A percentile compares a stretch with the other conserved stretches of the same genome.
phyloP scores from a whole-genome alignment of 2,329 filamentous ascomycete species.

The Byssothecium circinans region DNA sequence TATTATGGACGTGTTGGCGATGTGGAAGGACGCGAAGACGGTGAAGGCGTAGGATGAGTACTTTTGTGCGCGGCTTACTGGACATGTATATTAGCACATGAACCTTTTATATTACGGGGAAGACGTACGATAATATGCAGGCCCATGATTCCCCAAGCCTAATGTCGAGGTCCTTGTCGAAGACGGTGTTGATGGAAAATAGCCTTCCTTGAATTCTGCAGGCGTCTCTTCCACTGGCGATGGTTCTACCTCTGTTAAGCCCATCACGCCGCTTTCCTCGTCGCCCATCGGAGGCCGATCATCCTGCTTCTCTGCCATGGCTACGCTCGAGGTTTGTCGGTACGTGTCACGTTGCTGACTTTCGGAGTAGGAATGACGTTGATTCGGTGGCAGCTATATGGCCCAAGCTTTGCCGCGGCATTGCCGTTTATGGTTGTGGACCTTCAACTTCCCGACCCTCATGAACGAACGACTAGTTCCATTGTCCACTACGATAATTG shows the following conservation, averaged over 20 bases:
- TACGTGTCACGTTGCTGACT: conserved; percentile 10
- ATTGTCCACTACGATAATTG: no score
- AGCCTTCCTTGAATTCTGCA: conserved; percentile 54
- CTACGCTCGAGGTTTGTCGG: neutral
- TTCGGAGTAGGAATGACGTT: conserved; percentile 36
- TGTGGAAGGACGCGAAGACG: conserved; percentile 47
- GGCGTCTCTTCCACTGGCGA: conserved; percentile 69
- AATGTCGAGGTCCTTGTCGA: conserved; percentile 45
- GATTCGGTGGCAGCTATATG: conserved; percentile 24
- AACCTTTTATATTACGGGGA: neutral
- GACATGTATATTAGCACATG: neutral
- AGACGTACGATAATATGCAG: conserved; percentile 73
- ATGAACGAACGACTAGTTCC: neutral
- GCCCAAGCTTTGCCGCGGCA: conserved; percentile 23
- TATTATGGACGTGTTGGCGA: conserved; percentile 51
- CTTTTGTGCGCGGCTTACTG: conserved; percentile 76
- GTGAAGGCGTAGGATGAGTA: conserved; percentile 75
- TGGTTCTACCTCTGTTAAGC: conserved; percentile 78
- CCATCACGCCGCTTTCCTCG: conserved; percentile 57
- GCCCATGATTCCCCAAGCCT: conserved; percentile 66
- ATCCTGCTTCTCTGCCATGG: conserved; percentile 17
- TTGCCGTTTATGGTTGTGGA: neutral
- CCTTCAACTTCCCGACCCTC: neutral
- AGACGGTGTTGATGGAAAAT: conserved; percentile 38
- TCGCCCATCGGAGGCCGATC: conserved; percentile 27